phyloP scores from a whole-genome alignment of 73 alveolate species.

The Uronychia binucleata region DNA sequence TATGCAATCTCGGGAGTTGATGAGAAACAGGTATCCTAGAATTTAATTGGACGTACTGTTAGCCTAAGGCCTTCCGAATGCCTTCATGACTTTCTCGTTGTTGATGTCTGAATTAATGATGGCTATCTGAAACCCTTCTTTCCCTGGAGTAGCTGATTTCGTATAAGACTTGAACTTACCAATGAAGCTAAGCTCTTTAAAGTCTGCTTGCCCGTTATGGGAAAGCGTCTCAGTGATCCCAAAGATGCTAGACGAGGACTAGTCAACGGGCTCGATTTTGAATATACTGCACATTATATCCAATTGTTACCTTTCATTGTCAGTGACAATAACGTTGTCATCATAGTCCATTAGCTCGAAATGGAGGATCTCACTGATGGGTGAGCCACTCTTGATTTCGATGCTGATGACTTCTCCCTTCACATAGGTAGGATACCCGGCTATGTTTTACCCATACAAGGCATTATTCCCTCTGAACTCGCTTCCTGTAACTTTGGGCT shows the following conservation, averaged over 20 bases:
- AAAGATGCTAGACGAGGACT: not conserved
- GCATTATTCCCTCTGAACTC: not conserved
- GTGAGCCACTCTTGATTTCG: not conserved
- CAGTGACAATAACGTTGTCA: not conserved
- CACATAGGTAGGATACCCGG: not conserved
- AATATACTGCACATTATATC: not conserved
- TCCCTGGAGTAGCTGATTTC: not conserved
- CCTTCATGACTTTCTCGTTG: not conserved
- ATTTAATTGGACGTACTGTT: no score
- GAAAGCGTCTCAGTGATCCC: not conserved
- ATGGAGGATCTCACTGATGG: not conserved
- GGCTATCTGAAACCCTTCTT: not conserved
- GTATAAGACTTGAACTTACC: no score
- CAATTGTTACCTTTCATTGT: not conserved
- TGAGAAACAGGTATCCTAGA: not conserved
- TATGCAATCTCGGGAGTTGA: conserved; percentile 36
- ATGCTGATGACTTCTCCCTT: not conserved
- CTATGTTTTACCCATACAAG: not conserved
- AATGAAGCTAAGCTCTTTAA: not conserved
- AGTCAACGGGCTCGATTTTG: not conserved
- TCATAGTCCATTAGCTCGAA: not conserved
- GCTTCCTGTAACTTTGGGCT: not conserved
- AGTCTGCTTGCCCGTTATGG: not conserved
- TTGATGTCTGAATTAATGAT: conserved; percentile 8
- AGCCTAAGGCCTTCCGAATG: not conserved